Conservation (phyloP, 257 asterid species). For the Solanum paucissectum region DNA sequence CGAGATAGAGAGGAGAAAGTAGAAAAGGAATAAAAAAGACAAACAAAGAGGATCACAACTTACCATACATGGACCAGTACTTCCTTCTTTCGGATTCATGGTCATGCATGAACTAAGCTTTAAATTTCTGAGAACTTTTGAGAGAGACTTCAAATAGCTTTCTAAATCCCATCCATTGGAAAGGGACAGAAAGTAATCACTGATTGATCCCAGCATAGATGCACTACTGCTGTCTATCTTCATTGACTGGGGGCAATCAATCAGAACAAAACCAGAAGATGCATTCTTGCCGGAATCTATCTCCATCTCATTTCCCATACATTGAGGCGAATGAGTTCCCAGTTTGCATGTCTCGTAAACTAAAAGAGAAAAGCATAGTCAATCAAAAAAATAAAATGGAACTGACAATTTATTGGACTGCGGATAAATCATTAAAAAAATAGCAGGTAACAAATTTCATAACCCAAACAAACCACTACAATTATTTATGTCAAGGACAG, state of each 20-base stretch:
- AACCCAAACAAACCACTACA: not conserved
- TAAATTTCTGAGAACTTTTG: constrained; percentile 79
- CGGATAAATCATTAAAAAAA: not conserved
- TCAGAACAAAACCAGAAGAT: constrained; percentile 80
- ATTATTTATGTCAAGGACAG: not conserved
- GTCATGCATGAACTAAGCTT: constrained; percentile 60
- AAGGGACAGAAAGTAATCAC: constrained; percentile 93
- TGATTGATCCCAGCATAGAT: constrained; percentile 92
- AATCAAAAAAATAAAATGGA: not conserved
- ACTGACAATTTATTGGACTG: not conserved
- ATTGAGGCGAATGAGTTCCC: constrained; percentile 91
- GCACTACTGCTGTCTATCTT: constrained; percentile 91
- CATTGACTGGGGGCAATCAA: constrained; percentile 98
- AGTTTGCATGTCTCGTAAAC: constrained; percentile 96
- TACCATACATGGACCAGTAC: constrained; percentile 80
- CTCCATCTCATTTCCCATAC: constrained; percentile 82
- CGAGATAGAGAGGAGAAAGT: not conserved
- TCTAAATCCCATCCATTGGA: constrained; percentile 99
- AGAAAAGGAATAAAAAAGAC: not conserved
- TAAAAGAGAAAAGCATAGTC: constrained; percentile 9
- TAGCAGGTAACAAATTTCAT: not conserved
- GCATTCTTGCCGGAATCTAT: constrained; percentile 66
- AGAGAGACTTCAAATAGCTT: constrained; percentile 84
- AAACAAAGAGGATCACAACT: constrained; percentile 19
- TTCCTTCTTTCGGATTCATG: constrained; percentile 75